Conservation (phyloP, 2,329 filamentous ascomycete genomes). For the Plenodomus tracheiphilus region DNA sequence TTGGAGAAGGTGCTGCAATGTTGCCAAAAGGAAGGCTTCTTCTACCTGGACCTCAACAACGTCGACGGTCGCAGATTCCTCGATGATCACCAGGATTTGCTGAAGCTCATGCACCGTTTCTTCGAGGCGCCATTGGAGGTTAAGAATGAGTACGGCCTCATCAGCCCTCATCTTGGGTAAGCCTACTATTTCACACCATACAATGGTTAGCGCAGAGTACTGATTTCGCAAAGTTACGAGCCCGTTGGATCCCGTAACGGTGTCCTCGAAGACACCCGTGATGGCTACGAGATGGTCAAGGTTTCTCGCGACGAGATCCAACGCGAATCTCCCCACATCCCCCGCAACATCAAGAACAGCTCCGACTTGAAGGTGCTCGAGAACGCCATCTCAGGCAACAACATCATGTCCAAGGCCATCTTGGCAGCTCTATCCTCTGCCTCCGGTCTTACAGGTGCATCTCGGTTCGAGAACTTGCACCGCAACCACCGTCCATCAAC, state of each 20-base stretch:
- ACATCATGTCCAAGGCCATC: slow-evolving; percentile 45
- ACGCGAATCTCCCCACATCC: slow-evolving; percentile 25
- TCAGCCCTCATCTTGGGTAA: slow-evolving; percentile 58
- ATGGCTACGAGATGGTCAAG: slow-evolving; percentile 41
- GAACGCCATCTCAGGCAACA: slow-evolving; percentile 33
- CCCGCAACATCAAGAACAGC: slow-evolving; percentile 34
- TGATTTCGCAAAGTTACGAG: slow-evolving; percentile 14
- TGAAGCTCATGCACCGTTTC: slow-evolving; percentile 61
- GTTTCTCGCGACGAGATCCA: slow-evolving; percentile 40
- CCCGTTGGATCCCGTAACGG: slow-evolving; percentile 35
- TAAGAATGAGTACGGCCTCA: slow-evolving; percentile 61
- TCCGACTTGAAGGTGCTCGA: slow-evolving; percentile 29
- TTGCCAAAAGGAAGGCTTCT: slow-evolving; percentile 59
- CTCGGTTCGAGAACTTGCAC: slow-evolving; percentile 36
- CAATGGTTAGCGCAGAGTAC: not conserved
- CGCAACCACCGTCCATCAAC: slow-evolving; percentile 38
- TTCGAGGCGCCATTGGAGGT: slow-evolving; percentile 57
- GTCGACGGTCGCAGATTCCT: slow-evolving; percentile 59
- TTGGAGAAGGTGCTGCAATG: slow-evolving; percentile 55
- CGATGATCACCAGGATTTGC: slow-evolving; percentile 56
- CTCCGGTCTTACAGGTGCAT: slow-evolving; percentile 26
- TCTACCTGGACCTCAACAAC: slow-evolving; percentile 58
- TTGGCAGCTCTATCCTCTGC: slow-evolving; percentile 51
- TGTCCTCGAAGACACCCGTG: slow-evolving; percentile 32
- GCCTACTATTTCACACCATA: slow-evolving; percentile 21